phyloP scores from a whole-genome alignment of 2,329 filamentous ascomycete species.

The Diplocarpon mali region DNA sequence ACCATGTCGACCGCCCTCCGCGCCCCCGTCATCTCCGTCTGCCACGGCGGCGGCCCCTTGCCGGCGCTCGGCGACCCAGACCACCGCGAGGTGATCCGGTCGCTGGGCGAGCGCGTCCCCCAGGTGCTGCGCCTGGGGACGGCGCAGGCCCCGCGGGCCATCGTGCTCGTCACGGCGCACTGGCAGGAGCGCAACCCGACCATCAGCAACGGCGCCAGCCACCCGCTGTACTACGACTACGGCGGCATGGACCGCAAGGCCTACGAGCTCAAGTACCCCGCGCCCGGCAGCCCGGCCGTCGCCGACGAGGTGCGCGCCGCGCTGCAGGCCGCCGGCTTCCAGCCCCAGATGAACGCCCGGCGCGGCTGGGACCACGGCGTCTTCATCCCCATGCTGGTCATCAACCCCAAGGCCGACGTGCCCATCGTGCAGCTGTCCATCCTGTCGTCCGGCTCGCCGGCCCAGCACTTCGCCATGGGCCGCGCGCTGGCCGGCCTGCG shows the following conservation, averaged over 20 bases:
- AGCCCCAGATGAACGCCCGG: constrained; percentile 16
- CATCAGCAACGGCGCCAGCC: constrained; percentile 38
- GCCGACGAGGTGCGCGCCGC: constrained; percentile 37
- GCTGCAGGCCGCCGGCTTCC: constrained; percentile 34
- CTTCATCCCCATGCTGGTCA: constrained; percentile 34
- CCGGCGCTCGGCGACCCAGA: constrained; percentile 44
- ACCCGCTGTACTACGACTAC: constrained; percentile 46
- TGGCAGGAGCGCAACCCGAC: constrained; percentile 51
- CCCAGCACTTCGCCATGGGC: constrained; percentile 57
- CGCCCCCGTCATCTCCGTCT: too few relatives aligned
- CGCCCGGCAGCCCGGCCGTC: constrained; percentile 42
- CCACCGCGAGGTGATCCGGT: constrained; percentile 39
- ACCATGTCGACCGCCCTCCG: too few relatives aligned
- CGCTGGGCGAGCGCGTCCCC: constrained; percentile 42
- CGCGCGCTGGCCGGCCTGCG: constrained; percentile 54
- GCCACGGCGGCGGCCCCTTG: constrained; percentile 37
- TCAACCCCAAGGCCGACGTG: constrained; percentile 29
- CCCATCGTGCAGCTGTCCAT: constrained; percentile 66
- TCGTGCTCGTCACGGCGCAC: constrained; percentile 69
- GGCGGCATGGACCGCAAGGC: constrained; percentile 44
- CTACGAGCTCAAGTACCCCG: constrained; percentile 45
- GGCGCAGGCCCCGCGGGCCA: constrained; percentile 47
- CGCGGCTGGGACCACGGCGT: constrained; percentile 51
- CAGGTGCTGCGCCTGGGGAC: constrained; percentile 44
- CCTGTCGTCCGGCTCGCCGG: constrained; percentile 45